Conservation (phyloP, 2,329 filamentous ascomycete species). For the Trichoderma sp. region DNA sequence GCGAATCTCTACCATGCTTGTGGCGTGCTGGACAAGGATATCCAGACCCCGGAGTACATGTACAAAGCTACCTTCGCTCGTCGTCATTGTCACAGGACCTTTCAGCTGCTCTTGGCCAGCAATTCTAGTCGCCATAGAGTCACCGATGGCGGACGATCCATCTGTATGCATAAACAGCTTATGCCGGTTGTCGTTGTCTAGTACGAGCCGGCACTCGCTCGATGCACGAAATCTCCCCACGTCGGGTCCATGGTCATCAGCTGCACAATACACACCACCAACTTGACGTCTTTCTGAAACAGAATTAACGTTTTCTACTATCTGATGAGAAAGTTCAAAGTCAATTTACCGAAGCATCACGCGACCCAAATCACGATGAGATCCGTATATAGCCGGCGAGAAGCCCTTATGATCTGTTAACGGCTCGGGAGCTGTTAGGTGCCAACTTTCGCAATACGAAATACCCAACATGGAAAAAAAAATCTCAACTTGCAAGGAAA, state of each 20-base stretch:
- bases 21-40: not conserved
- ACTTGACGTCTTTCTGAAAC: not conserved
- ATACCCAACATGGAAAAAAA: not conserved
- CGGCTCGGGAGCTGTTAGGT: not conserved
- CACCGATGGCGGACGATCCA: not conserved
- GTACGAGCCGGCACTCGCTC: constrained; percentile 10
- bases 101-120: not conserved
- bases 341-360: not conserved
- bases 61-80: not conserved
- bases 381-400: not conserved
- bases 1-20: not conserved
- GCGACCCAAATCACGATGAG: not conserved
- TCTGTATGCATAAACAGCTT: not conserved
- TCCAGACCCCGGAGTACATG: constrained; percentile 8
- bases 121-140: not conserved
- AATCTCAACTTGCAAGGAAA: not conserved
- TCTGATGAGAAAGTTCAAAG: not conserved
- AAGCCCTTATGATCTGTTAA: not conserved
- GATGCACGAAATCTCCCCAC: constrained; percentile 12
- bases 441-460: not conserved
- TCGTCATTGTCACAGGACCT: not conserved
- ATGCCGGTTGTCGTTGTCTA: constrained; percentile 3
- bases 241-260: not conserved
- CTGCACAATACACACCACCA: not conserved
- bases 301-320: not conserved